Percentiles rank a stretch among this genome's conserved stretches.
phyloP scores from a whole-genome alignment of 202 grass and related monocot species.

The Elaeis oleifera region DNA sequence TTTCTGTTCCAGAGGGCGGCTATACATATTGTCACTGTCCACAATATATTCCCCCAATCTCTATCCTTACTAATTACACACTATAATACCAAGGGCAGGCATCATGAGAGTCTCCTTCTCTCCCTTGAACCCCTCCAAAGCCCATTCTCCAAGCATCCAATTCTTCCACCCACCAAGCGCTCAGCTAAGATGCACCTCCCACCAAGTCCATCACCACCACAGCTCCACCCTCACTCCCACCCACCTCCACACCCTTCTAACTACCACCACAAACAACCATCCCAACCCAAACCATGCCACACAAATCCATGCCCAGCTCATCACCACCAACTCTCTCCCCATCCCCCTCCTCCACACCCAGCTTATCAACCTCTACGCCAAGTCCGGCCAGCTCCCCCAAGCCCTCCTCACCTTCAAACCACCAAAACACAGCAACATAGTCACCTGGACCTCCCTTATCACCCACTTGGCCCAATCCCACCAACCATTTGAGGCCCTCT shows the following conservation, averaged over 20 bases:
- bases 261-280: background rate
- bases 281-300: constrained; percentile 9
- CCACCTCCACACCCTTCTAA: constrained; percentile 10
- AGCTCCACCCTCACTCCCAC: constrained; percentile 2
- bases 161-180: too few species aligned
- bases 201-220: constrained; percentile 10
- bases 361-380: constrained; percentile 51
- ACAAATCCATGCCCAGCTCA: constrained; percentile 40
- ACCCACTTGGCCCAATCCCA: constrained; percentile 26
- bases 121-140: too few species aligned
- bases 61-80: too few species aligned
- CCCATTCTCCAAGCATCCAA: too few species aligned
- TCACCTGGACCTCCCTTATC: constrained; percentile 27
- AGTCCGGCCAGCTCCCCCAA: constrained; percentile 14
- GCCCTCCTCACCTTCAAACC: constrained; percentile 19
- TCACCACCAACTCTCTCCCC: constrained; percentile 11
- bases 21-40: too few species aligned
- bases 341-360: constrained; percentile 33
- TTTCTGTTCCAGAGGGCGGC: too few species aligned
- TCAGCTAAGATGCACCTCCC: too few species aligned
- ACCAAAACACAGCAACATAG: constrained; percentile 4
- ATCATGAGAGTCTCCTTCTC: too few species aligned
- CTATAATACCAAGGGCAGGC: too few species aligned
- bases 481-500: constrained; percentile 26
- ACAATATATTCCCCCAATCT: too few species aligned